Conservation (phyloP, 257 asterid genomes). For the Pogostemon cablin region DNA sequence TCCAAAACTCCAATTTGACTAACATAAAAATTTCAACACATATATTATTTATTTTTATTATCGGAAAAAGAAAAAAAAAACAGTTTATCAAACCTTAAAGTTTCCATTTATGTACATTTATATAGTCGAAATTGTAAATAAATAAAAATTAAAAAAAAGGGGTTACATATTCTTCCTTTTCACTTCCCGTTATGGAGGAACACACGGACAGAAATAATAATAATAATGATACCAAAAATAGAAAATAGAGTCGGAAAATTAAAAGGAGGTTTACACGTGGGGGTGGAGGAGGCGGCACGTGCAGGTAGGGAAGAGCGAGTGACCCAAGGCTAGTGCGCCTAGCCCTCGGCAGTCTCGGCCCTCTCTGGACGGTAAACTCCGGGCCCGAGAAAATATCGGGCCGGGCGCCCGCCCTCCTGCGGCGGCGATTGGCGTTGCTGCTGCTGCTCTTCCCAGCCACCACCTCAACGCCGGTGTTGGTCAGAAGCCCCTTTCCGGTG, state of each 20-base stretch:
- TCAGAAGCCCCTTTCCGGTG: too few relatives aligned
- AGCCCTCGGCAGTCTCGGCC: constrained; percentile 54
- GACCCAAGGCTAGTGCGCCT: constrained; percentile 50
- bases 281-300: constrained; percentile 46
- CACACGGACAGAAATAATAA: neutral
- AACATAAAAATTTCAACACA: too few relatives aligned
- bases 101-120: too few relatives aligned
- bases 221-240: neutral
- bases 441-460: neutral
- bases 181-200: neutral
- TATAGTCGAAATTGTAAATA: too few relatives aligned
- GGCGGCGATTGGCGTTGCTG: constrained; percentile 21
- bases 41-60: too few relatives aligned
- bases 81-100: too few relatives aligned
- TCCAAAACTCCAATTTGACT: too few relatives aligned
- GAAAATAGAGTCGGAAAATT: neutral
- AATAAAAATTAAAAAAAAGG: neutral
- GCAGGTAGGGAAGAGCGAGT: constrained; percentile 40
- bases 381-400: constrained; percentile 47
- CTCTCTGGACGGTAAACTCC: constrained; percentile 41
- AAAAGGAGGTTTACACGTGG: constrained; percentile 43
- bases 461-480: too few relatives aligned
- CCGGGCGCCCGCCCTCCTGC: neutral
- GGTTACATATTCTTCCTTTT: neutral
- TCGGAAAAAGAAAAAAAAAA: too few relatives aligned